Percentiles rank a stretch among this genome's conserved stretches.
phyloP scores from a whole-genome alignment of 179 eudicot genomes.

The Beta lomatogona region DNA sequence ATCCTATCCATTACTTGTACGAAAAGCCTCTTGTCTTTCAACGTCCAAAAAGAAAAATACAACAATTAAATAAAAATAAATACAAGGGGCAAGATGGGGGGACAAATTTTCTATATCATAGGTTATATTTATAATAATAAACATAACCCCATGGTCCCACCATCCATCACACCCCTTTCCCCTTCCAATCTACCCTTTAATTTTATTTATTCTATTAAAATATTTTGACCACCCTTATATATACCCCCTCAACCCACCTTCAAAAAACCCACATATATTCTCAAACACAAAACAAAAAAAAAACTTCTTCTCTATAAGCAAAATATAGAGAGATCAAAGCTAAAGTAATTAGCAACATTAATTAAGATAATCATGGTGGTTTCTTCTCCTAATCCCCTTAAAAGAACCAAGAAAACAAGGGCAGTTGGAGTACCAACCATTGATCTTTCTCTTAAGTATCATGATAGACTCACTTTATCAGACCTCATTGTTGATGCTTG shows the following conservation, averaged over 20 bases:
- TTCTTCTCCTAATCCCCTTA: slow-evolving; percentile 41
- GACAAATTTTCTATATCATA: neutral
- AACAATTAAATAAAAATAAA: neutral
- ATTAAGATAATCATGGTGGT: slow-evolving; percentile 42
- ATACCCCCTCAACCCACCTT: slow-evolving; percentile 2
- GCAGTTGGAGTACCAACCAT: slow-evolving; percentile 70
- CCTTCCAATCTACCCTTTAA: slow-evolving; percentile 5
- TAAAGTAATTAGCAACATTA: neutral
- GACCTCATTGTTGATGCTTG: slow-evolving; percentile 56
- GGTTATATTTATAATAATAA: neutral
- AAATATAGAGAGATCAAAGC: neutral
- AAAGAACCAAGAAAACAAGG: slow-evolving; percentile 45
- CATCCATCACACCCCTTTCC: neutral
- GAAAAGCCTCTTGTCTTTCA: slow-evolving; percentile 11
- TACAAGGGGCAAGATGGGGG: slow-evolving; percentile 3
- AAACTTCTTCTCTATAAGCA: neutral
- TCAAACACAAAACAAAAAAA: neutral
- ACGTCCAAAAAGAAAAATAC: slow-evolving; percentile 1
- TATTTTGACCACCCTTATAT: slow-evolving; percentile 18
- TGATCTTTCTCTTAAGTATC: slow-evolving; percentile 44
- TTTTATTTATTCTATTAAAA: neutral
- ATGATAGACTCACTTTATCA: slow-evolving; percentile 30
- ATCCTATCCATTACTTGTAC: slow-evolving; percentile 19
- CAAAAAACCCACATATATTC: neutral
- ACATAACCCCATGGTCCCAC: slow-evolving; percentile 20